Base-by-base conservation (phyloP, 768 basidiomycete species). In the Lepiota venenata region DNA sequence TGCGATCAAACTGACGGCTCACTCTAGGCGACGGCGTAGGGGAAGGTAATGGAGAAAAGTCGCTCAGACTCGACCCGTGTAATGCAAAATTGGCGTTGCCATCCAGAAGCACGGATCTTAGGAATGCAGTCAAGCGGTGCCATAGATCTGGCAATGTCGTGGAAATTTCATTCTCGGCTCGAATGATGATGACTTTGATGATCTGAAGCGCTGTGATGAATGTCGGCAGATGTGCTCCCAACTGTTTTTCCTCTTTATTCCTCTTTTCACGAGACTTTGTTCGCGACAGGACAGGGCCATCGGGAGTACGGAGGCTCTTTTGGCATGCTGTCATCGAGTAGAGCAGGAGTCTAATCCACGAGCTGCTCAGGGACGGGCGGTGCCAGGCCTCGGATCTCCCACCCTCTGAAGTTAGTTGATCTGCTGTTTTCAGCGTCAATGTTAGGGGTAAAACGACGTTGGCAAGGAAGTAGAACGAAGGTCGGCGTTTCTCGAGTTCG, bases 21-120 rank as follows among this genome's bases (percentile, higher is more conserved):
- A 69, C 61, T 49, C 74, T 68, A 18, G 84, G 84, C 1, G 83
- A 81, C 25, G 70, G 74, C 0, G 69, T 64, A 0, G 85, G 86
- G 1, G 85, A 84, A 11, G 77, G 66, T 4, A 73, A 64, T 3
- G 78, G 70, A 0, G 84, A 82, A 50, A 64, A 63, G 8, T 78
- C 74, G 10, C 70, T 66, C 1, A 61, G 52, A 22, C 37, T 46
- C 4, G 29, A 36, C 16, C 46, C 18, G 15, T 59, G 67, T n/a
- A 83, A 56, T 3, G 81, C 81, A 63, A 91, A 89, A n/a, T 68
- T 67, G 0, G 83, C 84, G 59, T 76, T 80, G 3, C 88, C 88
- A 36, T 84, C 83, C 1, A 62, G 66, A 20, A 92, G 66, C 5
- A 80, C 67, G 0, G 71, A 64, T 58, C 69, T 76, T 44, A 89